These are phyloP conservation scores for Hura crepitans DNA, from an alignment of 441 rosid species.

Conservation along the genomic window DNA sequence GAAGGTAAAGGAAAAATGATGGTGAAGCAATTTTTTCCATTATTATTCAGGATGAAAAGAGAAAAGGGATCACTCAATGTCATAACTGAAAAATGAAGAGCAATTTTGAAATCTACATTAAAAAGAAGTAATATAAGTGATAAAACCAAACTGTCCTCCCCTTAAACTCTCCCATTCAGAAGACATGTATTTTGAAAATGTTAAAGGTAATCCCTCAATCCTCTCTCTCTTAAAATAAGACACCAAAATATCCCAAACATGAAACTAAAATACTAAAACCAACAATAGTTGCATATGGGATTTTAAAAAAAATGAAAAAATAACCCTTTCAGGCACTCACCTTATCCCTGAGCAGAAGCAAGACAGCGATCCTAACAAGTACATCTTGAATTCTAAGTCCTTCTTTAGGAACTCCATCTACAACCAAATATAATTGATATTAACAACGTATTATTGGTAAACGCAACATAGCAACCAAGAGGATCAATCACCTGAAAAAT, in stretches of 20 bases:
- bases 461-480: constrained; percentile 18
- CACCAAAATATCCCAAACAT: neutral
- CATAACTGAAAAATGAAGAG: neutral
- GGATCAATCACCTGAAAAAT: constrained; percentile 66
- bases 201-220: neutral
- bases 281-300: neutral
- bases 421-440: constrained; percentile 28
- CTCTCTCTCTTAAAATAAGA: neutral
- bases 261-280: neutral
- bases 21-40: neutral
- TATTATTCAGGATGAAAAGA: neutral
- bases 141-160: neutral
- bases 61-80: neutral
- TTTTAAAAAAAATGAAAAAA: neutral
- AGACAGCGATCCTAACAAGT: constrained; percentile 69
- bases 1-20: neutral
- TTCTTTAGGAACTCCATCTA: constrained; percentile 98
- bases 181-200: neutral
- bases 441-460: constrained; percentile 9
- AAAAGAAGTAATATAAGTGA: neutral
- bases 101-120: neutral
- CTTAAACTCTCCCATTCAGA: neutral
- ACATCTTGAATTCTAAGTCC: constrained; percentile 93
- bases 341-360: constrained; percentile 64
- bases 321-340: constrained; percentile 38